These are phyloP conservation scores for Flagelloscypha sp. DNA, from an alignment of 768 basidiomycete species.

Conservation along the genomic window DNA sequence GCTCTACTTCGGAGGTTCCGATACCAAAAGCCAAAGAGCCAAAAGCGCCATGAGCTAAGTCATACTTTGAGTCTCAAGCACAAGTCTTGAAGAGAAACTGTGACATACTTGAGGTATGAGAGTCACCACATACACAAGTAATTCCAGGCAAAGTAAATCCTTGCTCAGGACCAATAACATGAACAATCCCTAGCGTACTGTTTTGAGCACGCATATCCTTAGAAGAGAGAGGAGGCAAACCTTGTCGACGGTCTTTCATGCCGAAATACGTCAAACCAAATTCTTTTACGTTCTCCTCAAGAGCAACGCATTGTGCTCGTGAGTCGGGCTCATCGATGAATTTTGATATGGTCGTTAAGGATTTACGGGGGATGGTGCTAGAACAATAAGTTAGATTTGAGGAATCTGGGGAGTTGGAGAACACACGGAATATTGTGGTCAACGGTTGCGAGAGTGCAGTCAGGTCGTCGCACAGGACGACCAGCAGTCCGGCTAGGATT, in stretches of 20 bases:
- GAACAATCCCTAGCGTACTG: slow-evolving; percentile 57
- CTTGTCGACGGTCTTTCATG: slow-evolving; percentile 82
- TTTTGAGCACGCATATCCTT: slow-evolving; percentile 8
- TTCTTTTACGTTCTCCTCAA: slow-evolving; percentile 86
- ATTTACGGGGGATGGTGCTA: slow-evolving; percentile 69
- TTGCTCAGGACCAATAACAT: slow-evolving; percentile 90
- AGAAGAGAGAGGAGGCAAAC: slow-evolving; percentile 26
- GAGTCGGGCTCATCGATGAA: slow-evolving; percentile 85
- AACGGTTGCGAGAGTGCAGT: slow-evolving; percentile 84
- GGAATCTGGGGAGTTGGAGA: too few species aligned
- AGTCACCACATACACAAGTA: slow-evolving; percentile 87
- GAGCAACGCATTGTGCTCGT: slow-evolving; percentile 70
- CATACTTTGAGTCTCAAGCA: slow-evolving; percentile 4
- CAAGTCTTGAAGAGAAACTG: background rate
- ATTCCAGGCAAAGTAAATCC: slow-evolving; percentile 83
- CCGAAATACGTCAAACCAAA: slow-evolving; percentile 92
- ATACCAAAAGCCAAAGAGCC: slow-evolving; percentile 91
- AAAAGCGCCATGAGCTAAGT: slow-evolving; percentile 80
- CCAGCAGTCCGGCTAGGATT: slow-evolving; percentile 55
- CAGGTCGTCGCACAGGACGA: slow-evolving; percentile 71
- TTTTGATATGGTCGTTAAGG: slow-evolving; percentile 57
- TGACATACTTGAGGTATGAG: slow-evolving; percentile 79
- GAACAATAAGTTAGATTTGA: slow-evolving; percentile 4
- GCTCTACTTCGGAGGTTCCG: slow-evolving; percentile 90
- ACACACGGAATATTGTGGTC: slow-evolving; percentile 85